Evolutionary conservation across 225 moss, liverwort and hornwort species (phyloP).

Genomic region (Marchantia paleacea): DNA sequence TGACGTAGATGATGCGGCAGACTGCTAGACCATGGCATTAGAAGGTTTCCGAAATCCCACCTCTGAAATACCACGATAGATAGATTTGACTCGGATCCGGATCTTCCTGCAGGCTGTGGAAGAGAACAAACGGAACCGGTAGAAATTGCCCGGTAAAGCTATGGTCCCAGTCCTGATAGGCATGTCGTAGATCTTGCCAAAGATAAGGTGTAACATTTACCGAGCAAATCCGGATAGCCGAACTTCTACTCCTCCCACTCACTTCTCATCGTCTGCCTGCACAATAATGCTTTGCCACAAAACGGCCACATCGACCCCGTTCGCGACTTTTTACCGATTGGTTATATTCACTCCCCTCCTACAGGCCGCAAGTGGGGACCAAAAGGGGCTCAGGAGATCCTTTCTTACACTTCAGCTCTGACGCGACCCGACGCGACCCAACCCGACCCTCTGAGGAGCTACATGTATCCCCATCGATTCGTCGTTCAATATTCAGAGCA

Average conservation of each 20-base stretch:
- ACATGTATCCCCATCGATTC: not conserved
- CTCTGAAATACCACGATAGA: not conserved
- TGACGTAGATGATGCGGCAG: not conserved
- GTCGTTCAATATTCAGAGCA: not conserved
- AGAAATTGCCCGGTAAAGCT: not conserved
- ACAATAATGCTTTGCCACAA: not conserved
- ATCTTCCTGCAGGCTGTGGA: not conserved
- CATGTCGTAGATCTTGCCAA: not conserved
- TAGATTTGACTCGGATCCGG: not conserved
- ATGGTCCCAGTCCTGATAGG: not conserved
- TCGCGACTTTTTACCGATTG: not conserved
- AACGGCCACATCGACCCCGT: not conserved
- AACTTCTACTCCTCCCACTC: not conserved
- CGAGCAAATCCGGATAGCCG: not conserved
- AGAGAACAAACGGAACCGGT: not conserved
- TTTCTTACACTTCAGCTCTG: not conserved
- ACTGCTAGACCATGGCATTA: not conserved
- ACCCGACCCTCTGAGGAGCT: too few relatives aligned
- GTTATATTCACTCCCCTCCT: not conserved
- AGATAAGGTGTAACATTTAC: not conserved
- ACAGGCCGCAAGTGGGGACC: not conserved
- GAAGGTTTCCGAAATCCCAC: not conserved
- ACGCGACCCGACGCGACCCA: not conserved
- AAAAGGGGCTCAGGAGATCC: not conserved
- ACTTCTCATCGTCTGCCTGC: not conserved